Percentiles rank a stretch among this genome's conserved stretches.
Conservation (phyloP, 2,329 filamentous ascomycete species). For the Kalmusia sp. region DNA sequence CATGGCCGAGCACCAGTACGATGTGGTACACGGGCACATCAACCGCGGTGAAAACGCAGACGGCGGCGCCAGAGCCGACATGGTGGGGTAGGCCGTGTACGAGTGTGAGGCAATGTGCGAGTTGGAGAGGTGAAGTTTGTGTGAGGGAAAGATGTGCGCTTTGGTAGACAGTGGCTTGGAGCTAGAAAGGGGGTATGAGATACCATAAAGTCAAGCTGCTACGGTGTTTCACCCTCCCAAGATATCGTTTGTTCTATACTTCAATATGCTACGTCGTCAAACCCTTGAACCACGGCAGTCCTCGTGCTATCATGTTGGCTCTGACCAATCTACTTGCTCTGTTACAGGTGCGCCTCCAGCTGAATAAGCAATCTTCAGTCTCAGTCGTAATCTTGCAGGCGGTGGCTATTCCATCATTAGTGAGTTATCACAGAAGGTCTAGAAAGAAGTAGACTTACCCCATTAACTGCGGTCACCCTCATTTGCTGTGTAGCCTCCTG, state of each 20-base stretch:
- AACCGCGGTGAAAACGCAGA: too few species aligned
- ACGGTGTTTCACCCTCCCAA: not conserved
- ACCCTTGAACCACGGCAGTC: not conserved
- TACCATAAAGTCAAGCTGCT: too few species aligned
- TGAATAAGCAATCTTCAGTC: slow-evolving; percentile 82
- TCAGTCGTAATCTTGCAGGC: slow-evolving; percentile 73
- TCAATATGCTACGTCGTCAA: not conserved
- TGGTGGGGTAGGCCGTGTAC: too few species aligned
- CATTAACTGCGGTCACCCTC: slow-evolving; percentile 83
- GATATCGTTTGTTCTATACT: slow-evolving; percentile 2
- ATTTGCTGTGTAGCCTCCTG: slow-evolving; percentile 89
- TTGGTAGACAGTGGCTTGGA: too few species aligned
- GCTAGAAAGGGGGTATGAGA: too few species aligned
- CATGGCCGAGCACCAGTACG: too few species aligned
- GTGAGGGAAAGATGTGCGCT: too few species aligned
- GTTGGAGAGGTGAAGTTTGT: too few species aligned
- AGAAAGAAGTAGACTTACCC: slow-evolving; percentile 69
- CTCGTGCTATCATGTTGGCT: slow-evolving; percentile 61
- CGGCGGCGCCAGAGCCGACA: too few species aligned
- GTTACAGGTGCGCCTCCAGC: slow-evolving; percentile 74
- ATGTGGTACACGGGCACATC: too few species aligned
- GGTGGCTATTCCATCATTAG: slow-evolving; percentile 65
- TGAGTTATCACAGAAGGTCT: slow-evolving; percentile 11
- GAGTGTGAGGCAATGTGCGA: too few species aligned
- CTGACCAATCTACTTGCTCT: slow-evolving; percentile 97